Base-by-base conservation (phyloP, 2,329 filamentous ascomycete species). In the Coniochaeta pulveracea region DNA sequence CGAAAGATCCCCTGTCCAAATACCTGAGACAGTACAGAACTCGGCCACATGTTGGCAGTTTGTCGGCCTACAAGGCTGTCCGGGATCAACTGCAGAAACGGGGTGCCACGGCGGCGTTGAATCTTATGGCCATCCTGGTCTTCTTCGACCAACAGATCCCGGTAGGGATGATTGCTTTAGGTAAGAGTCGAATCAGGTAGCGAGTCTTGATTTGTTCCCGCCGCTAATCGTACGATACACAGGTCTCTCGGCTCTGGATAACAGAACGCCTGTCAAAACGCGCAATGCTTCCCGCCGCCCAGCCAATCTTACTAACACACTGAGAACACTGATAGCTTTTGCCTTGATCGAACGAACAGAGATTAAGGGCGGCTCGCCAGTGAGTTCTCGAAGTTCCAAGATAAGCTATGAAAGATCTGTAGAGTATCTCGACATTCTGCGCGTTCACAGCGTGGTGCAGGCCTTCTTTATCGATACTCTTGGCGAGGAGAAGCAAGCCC, bases 131-230 rank as follows among this genome's bases (percentile, higher is more conserved):
- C 15, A 54, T 83, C 10, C 52, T 83, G 10, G 71, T 70, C 2
- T 82, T 81, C 44, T 74, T 79, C 34, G 71, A 72, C 25, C 72
- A 75, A 35, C 65, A 75, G 36, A 61, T 81, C 5, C 79, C 79
- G 0, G 72, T 82, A 15, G 76, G 76, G 35, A 70, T 84, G 61
- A 55, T 83, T 10, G 58, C 57, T 19, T 56, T 80, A 11, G 76
- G 76, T 50, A 50, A 11, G 19, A 6, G n/a, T 22, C 28, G 31
- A n/a, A n/a, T n/a, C n/a, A n/a, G n/a, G n/a, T n/a, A n/a, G n/a
- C n/a, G n/a, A n/a, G n/a, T n/a, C n/a, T n/a, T n/a, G n/a, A n/a
- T n/a, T n/a, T n/a, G n/a, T n/a, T n/a, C n/a, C n/a, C n/a, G n/a
- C n/a, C n/a, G n/a, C n/a, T n/a, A n/a, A n/a, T n/a, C n/a, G n/a